A percentile compares a stretch with the other conserved stretches of the same genome.
These are phyloP conservation scores for Elongisporangium prolatum DNA, from an alignment of 352 stramenopile species.

Conservation along the genomic window DNA sequence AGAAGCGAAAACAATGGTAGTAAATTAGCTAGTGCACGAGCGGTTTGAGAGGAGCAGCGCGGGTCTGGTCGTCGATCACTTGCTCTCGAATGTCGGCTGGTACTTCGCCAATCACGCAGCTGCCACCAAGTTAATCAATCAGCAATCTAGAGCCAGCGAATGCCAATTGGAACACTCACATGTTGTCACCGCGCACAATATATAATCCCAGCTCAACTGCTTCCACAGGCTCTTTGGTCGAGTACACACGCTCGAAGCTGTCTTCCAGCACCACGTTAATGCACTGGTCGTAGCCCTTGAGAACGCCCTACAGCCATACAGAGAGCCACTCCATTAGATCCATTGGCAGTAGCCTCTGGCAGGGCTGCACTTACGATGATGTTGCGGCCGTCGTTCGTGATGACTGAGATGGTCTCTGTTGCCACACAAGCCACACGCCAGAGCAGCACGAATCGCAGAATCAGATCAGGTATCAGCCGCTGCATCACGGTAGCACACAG, in stretches of 20 bases:
- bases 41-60: conserved; percentile 86
- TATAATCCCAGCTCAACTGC: conserved; percentile 89
- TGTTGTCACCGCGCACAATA: conserved; percentile 93
- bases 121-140: conserved; percentile 15
- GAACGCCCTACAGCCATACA: conserved; percentile 47
- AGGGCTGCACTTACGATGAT: conserved; percentile 74
- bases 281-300: conserved; percentile 92
- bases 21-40: conserved; percentile 86
- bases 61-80: conserved; percentile 86
- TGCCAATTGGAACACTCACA: conserved; percentile 36
- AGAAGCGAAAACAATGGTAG: background rate
- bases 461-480: background rate
- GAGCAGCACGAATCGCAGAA: background rate
- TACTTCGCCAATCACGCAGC: conserved; percentile 82
- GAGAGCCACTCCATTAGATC: background rate
- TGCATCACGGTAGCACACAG: background rate
- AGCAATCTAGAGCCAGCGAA: conserved; percentile 1
- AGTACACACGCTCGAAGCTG: conserved; percentile 93
- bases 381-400: conserved; percentile 93
- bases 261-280: conserved; percentile 93
- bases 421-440: background rate
- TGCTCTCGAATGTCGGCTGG: conserved; percentile 85
- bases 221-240: conserved; percentile 85
- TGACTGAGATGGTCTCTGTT: conserved; percentile 87
- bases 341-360: background rate